Conservation (phyloP, 768 basidiomycete species). For the Sistotremastrum niveocremeum region DNA sequence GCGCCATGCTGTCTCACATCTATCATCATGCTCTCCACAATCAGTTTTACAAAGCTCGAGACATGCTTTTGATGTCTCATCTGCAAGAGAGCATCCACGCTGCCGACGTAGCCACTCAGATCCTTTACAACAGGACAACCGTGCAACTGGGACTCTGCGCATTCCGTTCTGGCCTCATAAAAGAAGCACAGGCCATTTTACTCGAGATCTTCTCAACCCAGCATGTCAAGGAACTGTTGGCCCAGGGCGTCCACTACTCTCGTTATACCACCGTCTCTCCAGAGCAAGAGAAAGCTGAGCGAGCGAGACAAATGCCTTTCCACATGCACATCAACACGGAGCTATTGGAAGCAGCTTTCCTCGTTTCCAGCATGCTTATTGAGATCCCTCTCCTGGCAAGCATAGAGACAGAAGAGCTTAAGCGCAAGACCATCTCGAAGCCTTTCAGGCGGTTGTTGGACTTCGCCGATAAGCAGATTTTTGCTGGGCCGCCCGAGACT, state of each 20-base stretch:
- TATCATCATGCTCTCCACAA: slow-evolving; percentile 96
- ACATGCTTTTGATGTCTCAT: slow-evolving; percentile 98
- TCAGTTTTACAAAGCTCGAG: slow-evolving; percentile 90
- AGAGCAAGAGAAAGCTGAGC: slow-evolving; percentile 95
- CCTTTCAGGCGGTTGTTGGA: slow-evolving; percentile 91
- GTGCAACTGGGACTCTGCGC: slow-evolving; percentile 96
- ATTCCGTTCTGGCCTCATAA: slow-evolving; percentile 88
- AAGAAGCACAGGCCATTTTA: slow-evolving; percentile 83
- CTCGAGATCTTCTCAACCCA: slow-evolving; percentile 96
- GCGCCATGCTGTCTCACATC: slow-evolving; percentile 95
- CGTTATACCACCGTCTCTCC: slow-evolving; percentile 71
- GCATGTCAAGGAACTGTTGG: slow-evolving; percentile 92
- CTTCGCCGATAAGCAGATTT: slow-evolving; percentile 94
- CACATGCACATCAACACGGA: slow-evolving; percentile 99
- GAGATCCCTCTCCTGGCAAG: slow-evolving; percentile 93
- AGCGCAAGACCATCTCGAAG: slow-evolving; percentile 88
- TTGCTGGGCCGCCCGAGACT: slow-evolving; percentile 97
- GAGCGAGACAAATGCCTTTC: slow-evolving; percentile 92
- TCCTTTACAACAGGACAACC: slow-evolving; percentile 93
- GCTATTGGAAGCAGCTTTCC: slow-evolving; percentile 90
- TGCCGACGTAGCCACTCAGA: slow-evolving; percentile 93
- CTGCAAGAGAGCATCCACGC: slow-evolving; percentile 93
- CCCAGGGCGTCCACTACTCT: slow-evolving; percentile 91
- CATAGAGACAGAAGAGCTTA: slow-evolving; percentile 87
- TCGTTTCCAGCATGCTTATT: slow-evolving; percentile 96